Conservation (phyloP, 192 early-diverging fungal genomes). For the Coemansia sp. region DNA sequence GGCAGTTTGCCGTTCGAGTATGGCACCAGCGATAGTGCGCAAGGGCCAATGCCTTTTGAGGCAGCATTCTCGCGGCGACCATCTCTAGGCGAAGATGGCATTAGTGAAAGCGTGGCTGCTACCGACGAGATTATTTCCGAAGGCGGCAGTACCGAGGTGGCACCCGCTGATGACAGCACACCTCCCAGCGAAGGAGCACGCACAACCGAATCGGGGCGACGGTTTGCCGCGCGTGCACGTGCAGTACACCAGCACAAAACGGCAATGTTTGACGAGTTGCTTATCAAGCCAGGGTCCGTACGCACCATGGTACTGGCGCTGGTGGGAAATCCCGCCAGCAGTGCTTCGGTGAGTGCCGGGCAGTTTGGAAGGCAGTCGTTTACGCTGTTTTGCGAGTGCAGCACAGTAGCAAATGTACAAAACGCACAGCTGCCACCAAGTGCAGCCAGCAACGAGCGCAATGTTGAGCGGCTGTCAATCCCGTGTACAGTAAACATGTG, state of each 20-base stretch:
- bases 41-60: not conserved
- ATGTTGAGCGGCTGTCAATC: constrained; percentile 57
- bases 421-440: constrained; percentile 36
- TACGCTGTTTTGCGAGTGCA: constrained; percentile 65
- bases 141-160: constrained; percentile 4
- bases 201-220: not conserved
- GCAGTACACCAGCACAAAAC: constrained; percentile 15
- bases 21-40: not conserved
- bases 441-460: constrained; percentile 55
- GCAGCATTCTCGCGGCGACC: not conserved
- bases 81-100: constrained; percentile 8
- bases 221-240: constrained; percentile 2
- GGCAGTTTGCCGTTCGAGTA: not conserved
- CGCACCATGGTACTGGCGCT: constrained; percentile 79
- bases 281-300: constrained; percentile 79
- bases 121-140: constrained; percentile 10
- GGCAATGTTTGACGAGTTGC: constrained; percentile 70
- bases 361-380: constrained; percentile 67
- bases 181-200: not conserved
- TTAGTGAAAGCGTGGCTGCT: constrained; percentile 1
- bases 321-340: constrained; percentile 24
- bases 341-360: constrained; percentile 61
- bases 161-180: constrained; percentile 5
- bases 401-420: constrained; percentile 36
- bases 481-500: constrained; percentile 90